Evolutionary conservation across 371 early-diverging fungal species (phyloP), one percentile per base, ranked within the genome.

Genomic region (Choanephora cucurbitarum): DNA sequence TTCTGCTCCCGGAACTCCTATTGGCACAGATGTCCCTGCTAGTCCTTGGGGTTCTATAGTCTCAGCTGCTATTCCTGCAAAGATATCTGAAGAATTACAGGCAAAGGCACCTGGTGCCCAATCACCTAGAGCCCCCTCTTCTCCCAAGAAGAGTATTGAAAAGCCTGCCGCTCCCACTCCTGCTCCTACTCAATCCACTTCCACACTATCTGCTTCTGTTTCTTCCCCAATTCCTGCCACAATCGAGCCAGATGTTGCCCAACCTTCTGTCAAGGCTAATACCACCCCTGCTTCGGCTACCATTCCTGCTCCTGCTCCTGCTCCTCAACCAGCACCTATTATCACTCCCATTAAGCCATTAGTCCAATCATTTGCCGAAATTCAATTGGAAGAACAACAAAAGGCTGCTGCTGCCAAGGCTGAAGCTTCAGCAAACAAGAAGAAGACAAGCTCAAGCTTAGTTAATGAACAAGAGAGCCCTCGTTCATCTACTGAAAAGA

Each of bases 1-100:
- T 13, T 72, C 78, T 31, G 62, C 60, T 33, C 72, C 78, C 40
- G 75, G 78, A 24, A 77, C 78, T 28, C 78, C 77, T 34, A 2
- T 71, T n/a, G 62, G 62, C 6, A 57, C 31, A 17, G 70, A 70
- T 15, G 49, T 62, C 21, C 60, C 77, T 15, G 59, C 67, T n/a
- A 67, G 67, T 41, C 60, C 75, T 19, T 71, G 72, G 67, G 72
- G 67, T 40, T 45, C 67, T 18, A 63, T 67, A 33, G 66, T 65
- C 22, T 48, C 72, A n/a, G 54, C 64, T 40, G 67, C 66, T 17
- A 56, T 70, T 18, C 65, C 68, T 23, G 57, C 46, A 2, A 69
- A 69, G 21, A 48, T 69, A 3, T 61, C 70, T 18, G 70, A 69
- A 43, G 70, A 70, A 41, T 50, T 70, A 32, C 60, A 62, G 44